Percentiles rank a stretch among this genome's conserved stretches.
Evolutionary conservation across 2,329 filamentous ascomycete genomes (phyloP).

Genomic region (Pseudopithomyces maydicus): DNA sequence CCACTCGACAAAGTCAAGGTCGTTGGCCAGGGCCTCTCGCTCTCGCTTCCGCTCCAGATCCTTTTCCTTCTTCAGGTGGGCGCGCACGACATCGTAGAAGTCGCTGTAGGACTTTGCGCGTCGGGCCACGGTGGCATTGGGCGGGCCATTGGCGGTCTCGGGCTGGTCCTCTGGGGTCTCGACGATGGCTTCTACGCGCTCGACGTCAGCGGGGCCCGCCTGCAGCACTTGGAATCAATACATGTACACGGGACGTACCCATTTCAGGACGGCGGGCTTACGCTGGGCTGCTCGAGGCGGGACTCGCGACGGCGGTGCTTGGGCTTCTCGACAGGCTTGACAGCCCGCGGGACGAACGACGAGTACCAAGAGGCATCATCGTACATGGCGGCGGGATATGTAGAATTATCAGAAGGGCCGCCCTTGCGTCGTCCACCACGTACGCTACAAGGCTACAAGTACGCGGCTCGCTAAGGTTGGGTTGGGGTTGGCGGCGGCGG

Average conservation of each 20-base stretch:
- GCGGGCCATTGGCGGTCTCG: constrained; percentile 63
- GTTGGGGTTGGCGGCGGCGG: neutral
- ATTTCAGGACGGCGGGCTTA: constrained; percentile 48
- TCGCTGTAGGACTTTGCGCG: constrained; percentile 80
- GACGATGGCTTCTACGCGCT: constrained; percentile 61
- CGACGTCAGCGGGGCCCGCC: constrained; percentile 60
- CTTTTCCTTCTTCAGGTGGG: constrained; percentile 61
- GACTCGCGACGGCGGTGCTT: constrained; percentile 72
- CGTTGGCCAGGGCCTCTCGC: constrained; percentile 57
- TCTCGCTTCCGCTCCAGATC: constrained; percentile 43
- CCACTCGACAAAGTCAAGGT: constrained; percentile 64
- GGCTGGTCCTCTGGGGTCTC: constrained; percentile 62
- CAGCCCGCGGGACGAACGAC: constrained; percentile 68
- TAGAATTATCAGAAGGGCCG: neutral
- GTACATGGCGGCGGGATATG: constrained; percentile 62
- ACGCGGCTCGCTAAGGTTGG: neutral
- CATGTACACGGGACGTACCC: constrained; percentile 39
- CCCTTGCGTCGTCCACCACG: constrained; percentile 5
- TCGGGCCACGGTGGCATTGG: constrained; percentile 67
- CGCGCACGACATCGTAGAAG: constrained; percentile 69
- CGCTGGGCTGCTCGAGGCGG: constrained; percentile 62
- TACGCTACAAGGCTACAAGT: neutral
- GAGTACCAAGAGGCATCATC: constrained; percentile 80
- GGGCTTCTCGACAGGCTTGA: constrained; percentile 53
- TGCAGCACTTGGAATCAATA: constrained; percentile 53